These are phyloP conservation scores for Sporothrix globosa DNA, from an alignment of 2,329 filamentous ascomycete genomes.

Conservation along the genomic window DNA sequence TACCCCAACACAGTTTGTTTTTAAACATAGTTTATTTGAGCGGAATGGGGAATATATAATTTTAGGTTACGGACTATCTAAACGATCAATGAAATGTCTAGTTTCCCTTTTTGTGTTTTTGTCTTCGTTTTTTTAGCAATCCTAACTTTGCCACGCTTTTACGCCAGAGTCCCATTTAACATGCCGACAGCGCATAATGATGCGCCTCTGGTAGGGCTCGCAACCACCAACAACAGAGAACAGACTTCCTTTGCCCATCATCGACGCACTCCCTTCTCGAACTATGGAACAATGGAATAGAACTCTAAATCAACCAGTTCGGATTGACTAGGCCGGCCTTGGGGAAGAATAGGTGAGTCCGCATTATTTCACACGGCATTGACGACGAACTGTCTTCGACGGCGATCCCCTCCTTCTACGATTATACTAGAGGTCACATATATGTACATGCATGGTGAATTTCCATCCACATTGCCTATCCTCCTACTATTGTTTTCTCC, in stretches of 20 bases:
- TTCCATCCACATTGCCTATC: neutral
- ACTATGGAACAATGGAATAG: slow-evolving; percentile 20
- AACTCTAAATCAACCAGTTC: neutral
- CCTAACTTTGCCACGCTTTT: neutral
- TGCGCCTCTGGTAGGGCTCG: neutral
- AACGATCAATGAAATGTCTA: neutral
- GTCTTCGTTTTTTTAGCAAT: too few relatives aligned
- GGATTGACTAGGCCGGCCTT: neutral
- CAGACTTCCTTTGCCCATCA: neutral
- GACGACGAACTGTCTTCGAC: slow-evolving; percentile 17
- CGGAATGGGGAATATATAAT: neutral
- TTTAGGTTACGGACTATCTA: neutral
- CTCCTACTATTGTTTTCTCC: neutral
- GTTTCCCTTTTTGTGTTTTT: neutral
- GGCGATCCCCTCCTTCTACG: neutral
- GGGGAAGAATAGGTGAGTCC: neutral
- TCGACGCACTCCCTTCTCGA: neutral
- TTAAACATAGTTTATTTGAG: neutral
- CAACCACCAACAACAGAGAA: neutral
- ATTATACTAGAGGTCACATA: neutral
- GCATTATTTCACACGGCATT: slow-evolving; percentile 23
- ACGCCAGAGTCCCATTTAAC: neutral
- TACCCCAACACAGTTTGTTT: neutral
- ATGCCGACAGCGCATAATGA: neutral
- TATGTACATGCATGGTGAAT: neutral